Evolutionary conservation across 78 protist species (phyloP).

Genomic region (Diacronema lutheri): DNA sequence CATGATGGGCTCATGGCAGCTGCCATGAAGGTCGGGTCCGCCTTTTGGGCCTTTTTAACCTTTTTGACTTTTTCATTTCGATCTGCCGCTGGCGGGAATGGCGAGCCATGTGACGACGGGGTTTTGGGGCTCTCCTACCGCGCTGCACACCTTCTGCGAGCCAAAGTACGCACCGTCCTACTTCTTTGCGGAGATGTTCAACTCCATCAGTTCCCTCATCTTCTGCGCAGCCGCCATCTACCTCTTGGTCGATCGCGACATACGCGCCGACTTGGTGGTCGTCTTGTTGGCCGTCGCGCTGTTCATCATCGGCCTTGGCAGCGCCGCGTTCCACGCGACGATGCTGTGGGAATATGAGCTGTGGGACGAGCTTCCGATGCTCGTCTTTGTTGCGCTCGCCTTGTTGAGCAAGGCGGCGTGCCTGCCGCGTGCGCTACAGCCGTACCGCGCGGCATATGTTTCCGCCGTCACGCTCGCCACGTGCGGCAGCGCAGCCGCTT

Average conservation of each 20-base stretch:
- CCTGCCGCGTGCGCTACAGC: neutral
- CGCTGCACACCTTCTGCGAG: neutral
- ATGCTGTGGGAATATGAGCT: neutral
- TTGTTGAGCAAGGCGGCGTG: neutral
- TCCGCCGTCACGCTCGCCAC: neutral
- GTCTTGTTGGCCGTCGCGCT: neutral
- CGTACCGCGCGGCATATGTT: neutral
- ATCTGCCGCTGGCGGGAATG: no score
- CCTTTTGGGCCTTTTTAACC: no score
- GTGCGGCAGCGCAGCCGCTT: neutral
- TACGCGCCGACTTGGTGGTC: neutral
- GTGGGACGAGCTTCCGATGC: neutral
- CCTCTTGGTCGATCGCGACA: neutral
- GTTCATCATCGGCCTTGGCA: neutral
- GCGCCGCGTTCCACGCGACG: neutral
- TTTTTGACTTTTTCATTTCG: no score
- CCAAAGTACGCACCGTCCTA: neutral
- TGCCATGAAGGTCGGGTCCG: no score
- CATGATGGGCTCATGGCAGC: no score
- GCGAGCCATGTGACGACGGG: no score
- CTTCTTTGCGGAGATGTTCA: neutral
- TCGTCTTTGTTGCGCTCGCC: neutral
- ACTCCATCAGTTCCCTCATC: neutral
- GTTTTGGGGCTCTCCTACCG: neutral
- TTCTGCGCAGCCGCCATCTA: neutral